phyloP scores from a whole-genome alignment of 371 early-diverging fungal species.

The Mortierella sp. region DNA sequence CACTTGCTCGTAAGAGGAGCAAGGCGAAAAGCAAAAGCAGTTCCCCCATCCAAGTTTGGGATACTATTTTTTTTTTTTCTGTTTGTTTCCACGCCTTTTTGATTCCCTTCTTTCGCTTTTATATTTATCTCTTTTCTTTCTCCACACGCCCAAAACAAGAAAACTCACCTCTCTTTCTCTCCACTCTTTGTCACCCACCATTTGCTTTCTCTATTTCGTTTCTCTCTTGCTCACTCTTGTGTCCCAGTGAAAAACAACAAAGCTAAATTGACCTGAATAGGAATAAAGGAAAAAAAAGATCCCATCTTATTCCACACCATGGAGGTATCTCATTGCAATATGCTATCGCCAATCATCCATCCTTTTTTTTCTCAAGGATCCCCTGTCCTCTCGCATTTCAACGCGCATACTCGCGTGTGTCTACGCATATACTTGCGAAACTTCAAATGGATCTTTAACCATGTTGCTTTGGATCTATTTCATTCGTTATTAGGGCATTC shows the following conservation, averaged over 20 bases:
- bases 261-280: not conserved
- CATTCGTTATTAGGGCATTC: conserved; percentile 69
- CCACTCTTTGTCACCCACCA: conserved; percentile 1
- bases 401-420: not conserved
- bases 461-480: conserved; percentile 1
- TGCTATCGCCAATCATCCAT: not conserved
- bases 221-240: not conserved
- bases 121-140: conserved; percentile 1
- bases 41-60: not conserved
- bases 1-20: no score
- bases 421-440: not conserved
- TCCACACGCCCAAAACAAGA: conserved; percentile 6
- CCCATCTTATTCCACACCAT: conserved; percentile 17
- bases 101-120: not conserved
- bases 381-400: not conserved
- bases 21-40: no score
- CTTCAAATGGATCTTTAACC: conserved; percentile 6
- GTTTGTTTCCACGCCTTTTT: conserved; percentile 3
- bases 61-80: conserved; percentile 5
- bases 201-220: not conserved
- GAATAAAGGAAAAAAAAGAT: conserved; percentile 6
- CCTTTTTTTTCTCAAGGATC: not conserved
- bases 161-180: conserved; percentile 5
- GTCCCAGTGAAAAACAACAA: not conserved
- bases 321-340: conserved; percentile 15